Evolutionary conservation across 2,329 filamentous ascomycete species (phyloP).

Genomic region (Fusarium duplospermum): DNA sequence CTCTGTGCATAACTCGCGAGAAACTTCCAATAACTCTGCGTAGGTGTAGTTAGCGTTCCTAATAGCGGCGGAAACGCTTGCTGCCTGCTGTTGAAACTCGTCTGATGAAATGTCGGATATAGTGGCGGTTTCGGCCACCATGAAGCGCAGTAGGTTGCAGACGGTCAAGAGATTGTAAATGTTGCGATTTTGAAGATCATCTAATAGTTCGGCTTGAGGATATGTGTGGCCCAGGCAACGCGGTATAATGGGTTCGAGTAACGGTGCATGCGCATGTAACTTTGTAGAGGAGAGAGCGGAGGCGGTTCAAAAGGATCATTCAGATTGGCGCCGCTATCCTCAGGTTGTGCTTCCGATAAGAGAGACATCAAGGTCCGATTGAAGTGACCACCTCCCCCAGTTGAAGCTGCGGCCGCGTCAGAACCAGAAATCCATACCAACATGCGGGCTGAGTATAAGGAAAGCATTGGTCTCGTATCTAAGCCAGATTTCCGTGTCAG

Average conservation of each 20-base stretch:
- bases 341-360: not conserved
- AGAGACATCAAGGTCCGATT: slow-evolving; percentile 37
- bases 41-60: slow-evolving; percentile 31
- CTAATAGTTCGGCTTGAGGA: slow-evolving; percentile 48
- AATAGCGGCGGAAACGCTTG: slow-evolving; percentile 17
- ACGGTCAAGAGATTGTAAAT: slow-evolving; percentile 46
- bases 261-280: slow-evolving; percentile 37
- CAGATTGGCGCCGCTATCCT: not conserved
- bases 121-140: slow-evolving; percentile 44
- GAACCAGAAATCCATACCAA: slow-evolving; percentile 48
- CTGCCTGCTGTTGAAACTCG: not conserved
- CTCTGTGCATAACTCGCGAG: slow-evolving; percentile 32
- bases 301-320: not conserved
- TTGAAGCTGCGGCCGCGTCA: slow-evolving; percentile 47
- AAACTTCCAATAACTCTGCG: slow-evolving; percentile 41
- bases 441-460: slow-evolving; percentile 48
- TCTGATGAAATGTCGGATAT: not conserved
- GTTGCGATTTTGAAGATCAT: slow-evolving; percentile 50
- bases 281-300: slow-evolving; percentile 34
- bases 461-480: slow-evolving; percentile 26
- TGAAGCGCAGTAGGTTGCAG: slow-evolving; percentile 46
- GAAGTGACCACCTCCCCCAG: slow-evolving; percentile 48
- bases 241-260: slow-evolving; percentile 49
- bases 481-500: not conserved
- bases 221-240: slow-evolving; percentile 47